These are phyloP conservation scores for Beverwykella pulmonaria DNA, from an alignment of 495 filamentous ascomycete species.

Conservation along the genomic window DNA sequence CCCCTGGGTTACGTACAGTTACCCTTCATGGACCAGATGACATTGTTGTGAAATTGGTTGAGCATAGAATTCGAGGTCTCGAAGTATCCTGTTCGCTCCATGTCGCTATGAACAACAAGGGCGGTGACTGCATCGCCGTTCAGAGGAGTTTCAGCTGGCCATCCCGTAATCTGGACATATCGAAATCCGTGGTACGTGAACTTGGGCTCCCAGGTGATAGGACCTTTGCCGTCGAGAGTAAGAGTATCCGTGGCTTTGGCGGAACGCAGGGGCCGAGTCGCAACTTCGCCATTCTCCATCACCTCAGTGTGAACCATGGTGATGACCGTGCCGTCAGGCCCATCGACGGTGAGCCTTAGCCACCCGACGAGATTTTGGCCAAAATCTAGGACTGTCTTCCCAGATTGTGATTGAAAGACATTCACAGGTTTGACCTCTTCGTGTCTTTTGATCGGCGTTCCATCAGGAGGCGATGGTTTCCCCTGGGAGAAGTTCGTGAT, in stretches of 20 bases:
- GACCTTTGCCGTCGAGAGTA: slow-evolving; percentile 41
- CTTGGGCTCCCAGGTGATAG: slow-evolving; percentile 47
- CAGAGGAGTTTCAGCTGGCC: slow-evolving; percentile 42
- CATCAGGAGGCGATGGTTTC: slow-evolving; percentile 38
- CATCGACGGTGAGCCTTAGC: slow-evolving; percentile 35
- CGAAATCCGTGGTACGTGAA: slow-evolving; percentile 63
- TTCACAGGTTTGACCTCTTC: slow-evolving; percentile 45
- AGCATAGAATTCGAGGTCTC: slow-evolving; percentile 52
- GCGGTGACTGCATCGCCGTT: slow-evolving; percentile 44
- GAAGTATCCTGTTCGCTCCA: slow-evolving; percentile 53
- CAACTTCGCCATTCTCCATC: slow-evolving; percentile 55
- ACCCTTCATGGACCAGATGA: slow-evolving; percentile 56
- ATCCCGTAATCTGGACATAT: slow-evolving; percentile 55
- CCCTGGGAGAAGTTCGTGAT: neutral
- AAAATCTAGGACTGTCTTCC: slow-evolving; percentile 57
- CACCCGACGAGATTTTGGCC: slow-evolving; percentile 59
- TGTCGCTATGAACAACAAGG: slow-evolving; percentile 55
- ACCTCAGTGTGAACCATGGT: slow-evolving; percentile 57
- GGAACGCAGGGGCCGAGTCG: slow-evolving; percentile 52
- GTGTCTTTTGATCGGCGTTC: slow-evolving; percentile 46
- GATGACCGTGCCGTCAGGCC: slow-evolving; percentile 45
- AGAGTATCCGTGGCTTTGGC: slow-evolving; percentile 53
- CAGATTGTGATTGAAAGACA: slow-evolving; percentile 51
- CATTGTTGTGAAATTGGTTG: slow-evolving; percentile 55
- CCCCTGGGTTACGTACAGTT: too few species aligned